These are phyloP conservation scores for Solanum raphanifolium DNA, from an alignment of 257 asterid genomes.

Conservation along the genomic window DNA sequence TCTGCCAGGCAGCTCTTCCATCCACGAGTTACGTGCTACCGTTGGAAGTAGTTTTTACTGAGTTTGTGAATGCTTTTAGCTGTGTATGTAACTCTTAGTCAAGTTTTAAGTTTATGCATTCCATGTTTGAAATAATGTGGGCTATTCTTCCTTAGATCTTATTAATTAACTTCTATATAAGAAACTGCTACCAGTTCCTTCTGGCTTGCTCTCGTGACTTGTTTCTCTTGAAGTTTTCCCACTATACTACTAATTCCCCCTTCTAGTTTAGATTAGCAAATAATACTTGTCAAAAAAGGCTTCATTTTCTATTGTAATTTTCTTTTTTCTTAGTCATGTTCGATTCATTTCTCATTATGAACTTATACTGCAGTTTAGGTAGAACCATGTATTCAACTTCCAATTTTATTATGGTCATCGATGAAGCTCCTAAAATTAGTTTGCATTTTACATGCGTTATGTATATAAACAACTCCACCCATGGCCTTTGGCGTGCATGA, in stretches of 20 bases:
- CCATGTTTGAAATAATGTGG: neutral
- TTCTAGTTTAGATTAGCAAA: neutral
- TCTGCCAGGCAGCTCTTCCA: neutral
- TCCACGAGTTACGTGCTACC: neutral
- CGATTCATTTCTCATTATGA: neutral
- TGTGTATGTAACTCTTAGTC: neutral
- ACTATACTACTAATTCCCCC: neutral
- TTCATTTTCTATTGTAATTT: neutral
- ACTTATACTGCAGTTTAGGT: slow-evolving; percentile 7
- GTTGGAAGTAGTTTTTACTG: neutral
- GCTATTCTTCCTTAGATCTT: neutral
- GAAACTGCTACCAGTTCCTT: too few relatives aligned
- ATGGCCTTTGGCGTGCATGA: neutral
- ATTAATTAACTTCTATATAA: too few relatives aligned
- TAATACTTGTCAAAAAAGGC: neutral
- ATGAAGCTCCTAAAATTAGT: neutral
- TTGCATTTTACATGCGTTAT: neutral
- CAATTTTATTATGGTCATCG: neutral
- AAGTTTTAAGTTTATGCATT: neutral
- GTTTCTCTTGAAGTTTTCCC: neutral
- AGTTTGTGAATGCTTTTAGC: neutral
- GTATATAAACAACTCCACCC: neutral
- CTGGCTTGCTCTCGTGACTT: neutral
- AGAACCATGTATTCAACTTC: neutral
- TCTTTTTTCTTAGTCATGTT: neutral